These are phyloP conservation scores for Yamadazyma triangularis DNA, from an alignment of 1,139 yeast species.

Conservation along the genomic window DNA sequence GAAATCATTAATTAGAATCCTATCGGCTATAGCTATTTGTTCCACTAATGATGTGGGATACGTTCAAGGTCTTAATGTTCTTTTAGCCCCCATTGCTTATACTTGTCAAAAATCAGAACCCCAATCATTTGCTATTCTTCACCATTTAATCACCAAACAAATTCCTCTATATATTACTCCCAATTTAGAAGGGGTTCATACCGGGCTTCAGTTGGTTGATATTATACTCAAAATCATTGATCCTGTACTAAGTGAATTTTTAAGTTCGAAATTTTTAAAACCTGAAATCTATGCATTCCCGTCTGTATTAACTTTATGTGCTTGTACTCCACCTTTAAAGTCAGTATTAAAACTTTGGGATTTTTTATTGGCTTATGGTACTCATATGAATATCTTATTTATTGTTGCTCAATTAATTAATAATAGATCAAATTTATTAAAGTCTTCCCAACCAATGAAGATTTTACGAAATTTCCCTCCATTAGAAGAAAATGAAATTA, in stretches of 20 bases:
- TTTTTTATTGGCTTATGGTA: constrained; percentile 84
- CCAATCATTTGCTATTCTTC: constrained; percentile 74
- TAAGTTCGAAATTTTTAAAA: constrained; percentile 61
- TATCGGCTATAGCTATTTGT: constrained; percentile 70
- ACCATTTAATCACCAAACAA: constrained; percentile 50
- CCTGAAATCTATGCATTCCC: constrained; percentile 91
- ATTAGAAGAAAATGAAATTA: constrained; percentile 69
- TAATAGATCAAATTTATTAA: constrained; percentile 57
- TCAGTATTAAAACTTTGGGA: constrained; percentile 86
- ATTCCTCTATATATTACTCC: constrained; percentile 81
- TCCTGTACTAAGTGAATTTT: constrained; percentile 58
- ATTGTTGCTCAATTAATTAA: constrained; percentile 80
- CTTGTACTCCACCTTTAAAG: constrained; percentile 82
- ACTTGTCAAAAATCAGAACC: constrained; percentile 74
- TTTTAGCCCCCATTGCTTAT: constrained; percentile 81
- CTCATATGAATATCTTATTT: constrained; percentile 80
- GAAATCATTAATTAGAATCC: constrained; percentile 59
- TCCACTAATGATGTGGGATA: constrained; percentile 44
- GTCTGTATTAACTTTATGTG: constrained; percentile 78
- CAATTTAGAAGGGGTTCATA: constrained; percentile 77
- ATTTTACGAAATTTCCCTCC: constrained; percentile 69
- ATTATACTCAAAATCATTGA: constrained; percentile 68
- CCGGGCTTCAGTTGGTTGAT: constrained; percentile 69
- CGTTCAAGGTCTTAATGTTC: constrained; percentile 89
- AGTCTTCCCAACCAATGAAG: constrained; percentile 67